A percentile compares a stretch with the other conserved stretches of the same genome.
These are phyloP conservation scores for Crithidia mellificae DNA, from an alignment of 208 protist genomes.

Conservation along the genomic window DNA sequence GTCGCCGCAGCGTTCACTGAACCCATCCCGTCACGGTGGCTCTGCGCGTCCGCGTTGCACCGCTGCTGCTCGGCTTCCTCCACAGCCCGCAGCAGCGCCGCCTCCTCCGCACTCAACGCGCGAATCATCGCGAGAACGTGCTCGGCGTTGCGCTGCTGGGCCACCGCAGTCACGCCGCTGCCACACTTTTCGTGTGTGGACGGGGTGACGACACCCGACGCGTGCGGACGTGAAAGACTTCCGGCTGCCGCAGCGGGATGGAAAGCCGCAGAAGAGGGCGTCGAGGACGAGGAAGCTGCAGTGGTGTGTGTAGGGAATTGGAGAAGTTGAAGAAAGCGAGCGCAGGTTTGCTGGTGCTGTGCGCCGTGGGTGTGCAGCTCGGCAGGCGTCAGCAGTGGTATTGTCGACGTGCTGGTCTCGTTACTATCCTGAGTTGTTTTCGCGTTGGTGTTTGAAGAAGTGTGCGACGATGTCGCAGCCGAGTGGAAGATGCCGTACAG, in stretches of 20 bases:
- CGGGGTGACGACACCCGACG: too few species aligned
- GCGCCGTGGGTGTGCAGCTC: conserved; percentile 7
- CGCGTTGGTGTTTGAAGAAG: too few species aligned
- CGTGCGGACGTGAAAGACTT: too few species aligned
- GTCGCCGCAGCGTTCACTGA: neutral
- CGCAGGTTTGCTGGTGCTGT: conserved; percentile 13
- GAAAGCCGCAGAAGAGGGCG: too few species aligned
- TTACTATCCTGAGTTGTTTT: neutral
- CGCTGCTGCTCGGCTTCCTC: neutral
- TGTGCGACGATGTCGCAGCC: neutral
- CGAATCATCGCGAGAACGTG: conserved; percentile 62
- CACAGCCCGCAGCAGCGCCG: conserved; percentile 6
- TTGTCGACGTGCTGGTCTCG: neutral
- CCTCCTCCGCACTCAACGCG: conserved; percentile 38
- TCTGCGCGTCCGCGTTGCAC: neutral
- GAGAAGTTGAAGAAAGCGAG: conserved; percentile 34
- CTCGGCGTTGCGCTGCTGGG: conserved; percentile 58
- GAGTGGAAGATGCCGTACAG: conserved; percentile 63
- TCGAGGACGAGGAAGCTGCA: neutral
- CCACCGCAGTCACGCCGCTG: neutral
- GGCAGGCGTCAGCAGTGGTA: conserved; percentile 13
- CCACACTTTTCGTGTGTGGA: conserved; percentile 3
- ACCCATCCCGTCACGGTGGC: too few species aligned
- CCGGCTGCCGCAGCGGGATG: too few species aligned
- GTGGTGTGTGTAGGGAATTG: too few species aligned